Conservation (phyloP, 2,329 filamentous ascomycete genomes). For the Metarhizium brunneum region DNA sequence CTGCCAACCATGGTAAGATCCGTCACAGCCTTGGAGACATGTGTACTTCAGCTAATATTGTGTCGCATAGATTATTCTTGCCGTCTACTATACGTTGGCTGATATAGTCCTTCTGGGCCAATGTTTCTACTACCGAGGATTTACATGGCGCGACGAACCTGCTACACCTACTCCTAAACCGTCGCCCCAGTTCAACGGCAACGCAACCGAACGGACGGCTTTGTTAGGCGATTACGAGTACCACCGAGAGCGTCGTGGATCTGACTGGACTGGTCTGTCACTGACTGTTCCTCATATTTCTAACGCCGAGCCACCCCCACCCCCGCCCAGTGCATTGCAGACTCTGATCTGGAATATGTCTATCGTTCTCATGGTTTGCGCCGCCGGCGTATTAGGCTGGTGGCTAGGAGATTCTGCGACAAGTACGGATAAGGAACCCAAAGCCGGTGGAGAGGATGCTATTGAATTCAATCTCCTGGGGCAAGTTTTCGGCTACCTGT, state of each 20-base stretch:
- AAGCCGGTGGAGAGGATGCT: conserved; percentile 32
- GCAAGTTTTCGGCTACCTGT: conserved; percentile 90
- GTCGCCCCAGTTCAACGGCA: conserved; percentile 17
- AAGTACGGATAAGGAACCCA: conserved; percentile 28
- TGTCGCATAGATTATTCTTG: conserved; percentile 61
- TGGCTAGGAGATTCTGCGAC: conserved; percentile 46
- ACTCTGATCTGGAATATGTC: conserved; percentile 62
- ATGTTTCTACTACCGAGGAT: conserved; percentile 93
- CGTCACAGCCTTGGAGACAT: not conserved
- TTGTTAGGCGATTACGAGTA: conserved; percentile 36
- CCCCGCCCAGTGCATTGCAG: conserved; percentile 43
- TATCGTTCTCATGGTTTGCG: conserved; percentile 71
- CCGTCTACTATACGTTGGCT: conserved; percentile 85
- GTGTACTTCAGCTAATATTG: not conserved
- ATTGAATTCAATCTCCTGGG: conserved; percentile 67
- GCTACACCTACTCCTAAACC: conserved; percentile 34
- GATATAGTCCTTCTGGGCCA: conserved; percentile 82
- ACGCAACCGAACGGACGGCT: conserved; percentile 43
- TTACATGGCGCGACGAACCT: conserved; percentile 51
- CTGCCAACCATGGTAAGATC: conserved; percentile 73
- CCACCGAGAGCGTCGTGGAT: conserved; percentile 37
- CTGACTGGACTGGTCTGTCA: conserved; percentile 57
- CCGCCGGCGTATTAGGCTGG: conserved; percentile 79
- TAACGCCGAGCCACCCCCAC: conserved; percentile 33
- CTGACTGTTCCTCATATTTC: conserved; percentile 71